These are phyloP conservation scores for Backusella luteola DNA, from an alignment of 192 early-diverging fungal genomes.

Conservation along the genomic window DNA sequence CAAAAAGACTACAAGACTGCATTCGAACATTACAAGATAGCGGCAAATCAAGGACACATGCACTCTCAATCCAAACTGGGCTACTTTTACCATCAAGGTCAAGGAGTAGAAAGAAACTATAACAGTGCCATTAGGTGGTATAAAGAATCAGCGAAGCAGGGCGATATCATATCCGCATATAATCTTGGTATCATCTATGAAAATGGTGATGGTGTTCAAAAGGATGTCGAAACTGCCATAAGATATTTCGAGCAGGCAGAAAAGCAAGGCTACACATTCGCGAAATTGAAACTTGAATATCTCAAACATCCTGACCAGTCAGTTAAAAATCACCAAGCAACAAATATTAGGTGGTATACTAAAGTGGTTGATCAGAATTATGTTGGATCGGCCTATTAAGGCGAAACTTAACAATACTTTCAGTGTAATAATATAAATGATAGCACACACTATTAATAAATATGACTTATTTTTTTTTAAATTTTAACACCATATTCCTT, in stretches of 20 bases:
- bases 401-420: no score
- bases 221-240: neutral
- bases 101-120: neutral
- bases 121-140: neutral
- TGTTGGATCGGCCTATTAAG: neutral
- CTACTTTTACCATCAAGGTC: neutral
- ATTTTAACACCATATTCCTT: no score
- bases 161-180: neutral
- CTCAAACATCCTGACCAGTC: neutral
- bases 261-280: neutral
- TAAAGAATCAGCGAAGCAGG: no score
- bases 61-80: neutral
- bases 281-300: neutral
- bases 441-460: no score
- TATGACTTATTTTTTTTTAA: no score
- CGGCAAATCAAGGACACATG: neutral
- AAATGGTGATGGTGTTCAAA: neutral
- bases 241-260: neutral
- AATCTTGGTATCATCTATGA: neutral
- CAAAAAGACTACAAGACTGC: slow-evolving; percentile 15
- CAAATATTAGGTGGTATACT: neutral
- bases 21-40: slow-evolving; percentile 24
- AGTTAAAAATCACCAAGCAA: neutral
- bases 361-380: neutral
- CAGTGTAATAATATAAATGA: no score